Evolutionary conservation across 371 early-diverging fungal species (phyloP).

Genomic region (Circinella minor): DNA sequence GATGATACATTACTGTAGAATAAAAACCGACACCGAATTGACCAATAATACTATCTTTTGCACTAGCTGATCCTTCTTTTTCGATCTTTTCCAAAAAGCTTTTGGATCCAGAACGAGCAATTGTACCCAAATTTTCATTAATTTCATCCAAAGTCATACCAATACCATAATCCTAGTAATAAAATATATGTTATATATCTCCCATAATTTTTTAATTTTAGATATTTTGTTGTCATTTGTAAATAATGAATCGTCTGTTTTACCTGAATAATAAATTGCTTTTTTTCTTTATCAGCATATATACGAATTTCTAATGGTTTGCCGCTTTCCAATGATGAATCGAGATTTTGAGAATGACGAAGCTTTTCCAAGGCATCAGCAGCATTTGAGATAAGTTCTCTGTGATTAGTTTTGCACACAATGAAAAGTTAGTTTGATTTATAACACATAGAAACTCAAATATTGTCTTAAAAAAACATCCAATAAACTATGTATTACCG

Average conservation of each 20-base stretch:
- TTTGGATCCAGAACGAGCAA: conserved; percentile 94
- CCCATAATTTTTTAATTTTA: no score
- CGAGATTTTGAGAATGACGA: conserved; percentile 75
- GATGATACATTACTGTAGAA: conserved; percentile 61
- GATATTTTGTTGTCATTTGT: neutral
- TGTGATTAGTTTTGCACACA: conserved; percentile 53
- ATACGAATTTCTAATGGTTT: conserved; percentile 85
- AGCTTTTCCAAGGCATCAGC: conserved; percentile 99
- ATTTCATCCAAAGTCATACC: conserved; percentile 98
- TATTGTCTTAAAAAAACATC: neutral
- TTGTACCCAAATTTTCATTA: conserved; percentile 92
- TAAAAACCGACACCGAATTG: conserved; percentile 98
- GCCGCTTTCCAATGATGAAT: conserved; percentile 57
- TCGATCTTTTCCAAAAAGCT: conserved; percentile 87
- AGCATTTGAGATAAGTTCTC: conserved; percentile 96
- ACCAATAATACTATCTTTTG: conserved; percentile 89
- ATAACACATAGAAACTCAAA: no score
- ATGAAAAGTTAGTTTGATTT: no score
- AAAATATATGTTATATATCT: no score
- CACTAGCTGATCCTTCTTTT: conserved; percentile 58
- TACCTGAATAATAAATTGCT: conserved; percentile 81
- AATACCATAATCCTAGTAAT: conserved; percentile 87
- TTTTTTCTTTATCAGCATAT: conserved; percentile 70
- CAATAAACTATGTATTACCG: conserved; percentile 48
- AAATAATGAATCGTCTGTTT: neutral